Conservation (phyloP, 2,329 filamentous ascomycete species). For the Microcyclospora tardicrescens region DNA sequence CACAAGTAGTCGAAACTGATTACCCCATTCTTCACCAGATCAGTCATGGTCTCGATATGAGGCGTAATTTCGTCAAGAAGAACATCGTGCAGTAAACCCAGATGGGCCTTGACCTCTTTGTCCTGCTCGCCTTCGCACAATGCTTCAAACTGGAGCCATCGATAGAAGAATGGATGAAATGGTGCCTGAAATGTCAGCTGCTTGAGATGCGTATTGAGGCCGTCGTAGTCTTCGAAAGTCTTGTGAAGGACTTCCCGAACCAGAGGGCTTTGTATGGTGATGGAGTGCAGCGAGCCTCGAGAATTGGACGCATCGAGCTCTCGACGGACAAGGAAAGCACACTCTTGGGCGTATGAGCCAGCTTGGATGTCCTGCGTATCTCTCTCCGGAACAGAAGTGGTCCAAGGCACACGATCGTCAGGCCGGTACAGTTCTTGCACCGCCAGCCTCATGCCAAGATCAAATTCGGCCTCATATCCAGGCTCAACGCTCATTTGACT, state of each 20-base stretch:
- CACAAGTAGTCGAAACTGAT: slow-evolving; percentile 25
- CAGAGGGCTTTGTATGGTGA: slow-evolving; percentile 50
- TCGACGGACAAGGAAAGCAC: neutral
- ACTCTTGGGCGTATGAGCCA: neutral
- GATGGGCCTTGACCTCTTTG: no score
- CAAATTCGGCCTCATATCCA: no score
- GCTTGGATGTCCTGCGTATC: no score
- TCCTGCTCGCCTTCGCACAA: no score
- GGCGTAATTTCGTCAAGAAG: no score
- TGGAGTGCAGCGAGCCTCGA: slow-evolving; percentile 48
- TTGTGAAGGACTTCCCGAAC: slow-evolving; percentile 44
- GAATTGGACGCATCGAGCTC: slow-evolving; percentile 23
- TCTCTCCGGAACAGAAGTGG: no score
- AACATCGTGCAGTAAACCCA: no score
- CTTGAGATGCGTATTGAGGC: slow-evolving; percentile 46
- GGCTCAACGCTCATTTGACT: no score
- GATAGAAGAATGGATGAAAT: neutral
- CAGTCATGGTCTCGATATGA: slow-evolving; percentile 26
- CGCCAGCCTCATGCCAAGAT: no score
- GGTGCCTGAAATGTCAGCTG: slow-evolving; percentile 41
- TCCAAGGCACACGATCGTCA: no score
- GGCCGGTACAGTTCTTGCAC: no score
- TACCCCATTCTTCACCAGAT: slow-evolving; percentile 23
- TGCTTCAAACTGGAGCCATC: neutral
- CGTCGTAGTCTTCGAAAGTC: slow-evolving; percentile 46